Evolutionary conservation across 139 green algal genomes (phyloP).

Genomic region (Chlamydomonas incerta): DNA sequence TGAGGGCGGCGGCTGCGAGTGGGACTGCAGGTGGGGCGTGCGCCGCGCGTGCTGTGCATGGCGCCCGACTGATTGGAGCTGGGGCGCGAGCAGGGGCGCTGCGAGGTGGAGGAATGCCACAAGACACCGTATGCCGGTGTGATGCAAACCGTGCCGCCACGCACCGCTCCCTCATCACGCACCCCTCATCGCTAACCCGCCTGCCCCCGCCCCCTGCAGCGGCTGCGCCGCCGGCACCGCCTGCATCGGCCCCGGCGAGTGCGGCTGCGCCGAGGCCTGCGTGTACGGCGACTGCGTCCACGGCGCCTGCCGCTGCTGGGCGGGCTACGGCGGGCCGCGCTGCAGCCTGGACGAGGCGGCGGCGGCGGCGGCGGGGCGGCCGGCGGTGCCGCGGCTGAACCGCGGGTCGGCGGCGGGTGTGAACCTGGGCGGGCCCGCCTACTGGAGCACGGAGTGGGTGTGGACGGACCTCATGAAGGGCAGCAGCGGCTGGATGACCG

Average conservation of each 20-base stretch:
- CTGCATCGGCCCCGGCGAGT: constrained; percentile 45
- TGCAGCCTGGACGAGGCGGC: constrained; percentile 5
- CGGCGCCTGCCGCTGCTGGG: constrained; percentile 47
- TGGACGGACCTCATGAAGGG: constrained; percentile 47
- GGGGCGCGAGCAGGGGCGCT: too few species aligned
- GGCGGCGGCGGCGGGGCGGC: neutral
- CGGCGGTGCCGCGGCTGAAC: constrained; percentile 18
- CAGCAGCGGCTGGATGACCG: constrained; percentile 36
- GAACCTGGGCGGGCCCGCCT: constrained; percentile 9
- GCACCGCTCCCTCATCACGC: too few species aligned
- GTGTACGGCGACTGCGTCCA: constrained; percentile 42
- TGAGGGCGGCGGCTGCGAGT: constrained; percentile 16
- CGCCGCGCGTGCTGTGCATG: too few species aligned
- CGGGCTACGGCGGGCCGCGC: constrained; percentile 3
- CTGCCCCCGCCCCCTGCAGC: neutral
- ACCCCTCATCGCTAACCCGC: neutral
- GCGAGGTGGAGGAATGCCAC: too few species aligned
- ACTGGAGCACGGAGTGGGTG: constrained; percentile 45
- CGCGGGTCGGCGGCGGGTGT: constrained; percentile 22
- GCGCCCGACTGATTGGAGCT: too few species aligned
- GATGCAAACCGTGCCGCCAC: too few species aligned
- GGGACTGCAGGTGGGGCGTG: constrained; percentile 29
- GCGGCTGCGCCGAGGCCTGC: constrained; percentile 29
- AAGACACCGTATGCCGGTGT: too few species aligned
- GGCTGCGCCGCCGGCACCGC: neutral